Base-by-base conservation (phyloP, 2,329 filamentous ascomycete species). In the Ilyonectria sp. region DNA sequence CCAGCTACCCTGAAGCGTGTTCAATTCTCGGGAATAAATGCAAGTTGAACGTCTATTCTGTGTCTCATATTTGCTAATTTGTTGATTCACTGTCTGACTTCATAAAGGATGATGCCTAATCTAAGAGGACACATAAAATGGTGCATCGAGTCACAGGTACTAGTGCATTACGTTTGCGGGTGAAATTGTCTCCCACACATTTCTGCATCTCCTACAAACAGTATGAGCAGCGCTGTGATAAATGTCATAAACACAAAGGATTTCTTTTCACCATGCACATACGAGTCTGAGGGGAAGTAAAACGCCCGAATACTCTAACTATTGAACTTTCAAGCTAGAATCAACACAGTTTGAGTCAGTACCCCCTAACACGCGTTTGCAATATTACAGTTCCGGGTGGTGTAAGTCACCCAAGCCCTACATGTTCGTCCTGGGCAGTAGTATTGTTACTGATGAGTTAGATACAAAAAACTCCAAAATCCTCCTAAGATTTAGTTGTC, bases 401-500 rank as follows among this genome's bases (percentile, higher is more conserved):
- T 63, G 53, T 56, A 43, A 44, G 23, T 37, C 26, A 37, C 47
- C 6, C n/a, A 17, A 52, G 8, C 23, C n/a, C 31, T 37, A 17
- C 29, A 9, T n/a, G 31, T 52, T 52, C 17, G 46, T 21, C 15
- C 19, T 2, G 19, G 55, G 59, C 37, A 10, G 33, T 37, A 26
- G 13, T 17, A 46, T 46, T 13, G 43, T 29, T 9, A 19, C 21
- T 26, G 9, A 47, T 57, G 35, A 55, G 21, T 6, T 19, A 44
- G 11, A 47, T 11, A 40, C 33, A 58, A 21, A 35, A 9, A 11
- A n/a, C n/a, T 6, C 15, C 21, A n/a, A 59, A 31, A 19, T 50
- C n/a, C n/a, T n/a, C 6, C n/a, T 62, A 75, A 33, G 71, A 72
- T 6, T 44, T 67, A 1, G 71, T 71, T 23, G 74, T 74, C 19